Percentiles rank a stretch among this genome's conserved stretches.
phyloP scores from a whole-genome alignment of 2,329 filamentous ascomycete genomes.

The Tetracladium maxilliforme region DNA sequence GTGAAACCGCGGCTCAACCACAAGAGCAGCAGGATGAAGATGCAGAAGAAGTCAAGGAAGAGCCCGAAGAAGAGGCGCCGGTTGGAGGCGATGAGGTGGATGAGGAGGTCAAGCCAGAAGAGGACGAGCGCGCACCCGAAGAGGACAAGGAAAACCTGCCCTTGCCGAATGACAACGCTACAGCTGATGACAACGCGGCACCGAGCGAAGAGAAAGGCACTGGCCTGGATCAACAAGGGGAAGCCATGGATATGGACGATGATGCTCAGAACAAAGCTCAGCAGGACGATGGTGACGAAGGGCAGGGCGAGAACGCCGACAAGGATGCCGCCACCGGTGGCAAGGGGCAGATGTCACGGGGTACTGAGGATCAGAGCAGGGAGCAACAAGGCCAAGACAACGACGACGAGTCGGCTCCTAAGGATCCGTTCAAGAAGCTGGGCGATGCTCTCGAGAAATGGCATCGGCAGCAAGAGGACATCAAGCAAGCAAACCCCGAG shows the following conservation, averaged over 20 bases:
- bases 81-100: slow-evolving; percentile 35
- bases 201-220: slow-evolving; percentile 49
- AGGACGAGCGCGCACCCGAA: slow-evolving; percentile 34
- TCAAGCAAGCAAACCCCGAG: slow-evolving; percentile 46
- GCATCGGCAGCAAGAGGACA: slow-evolving; percentile 80
- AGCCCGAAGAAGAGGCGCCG: slow-evolving; percentile 21
- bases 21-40: slow-evolving; percentile 20
- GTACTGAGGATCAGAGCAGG: slow-evolving; percentile 20
- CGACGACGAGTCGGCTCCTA: slow-evolving; percentile 26
- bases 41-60: slow-evolving; percentile 4
- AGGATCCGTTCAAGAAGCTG: slow-evolving; percentile 87
- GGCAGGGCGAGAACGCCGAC: slow-evolving; percentile 48
- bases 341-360: slow-evolving; percentile 24
- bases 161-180: slow-evolving; percentile 28
- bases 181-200: slow-evolving; percentile 44
- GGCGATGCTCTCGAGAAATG: slow-evolving; percentile 86
- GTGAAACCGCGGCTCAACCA: slow-evolving; percentile 11
- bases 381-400: slow-evolving; percentile 21
- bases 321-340: slow-evolving; percentile 48
- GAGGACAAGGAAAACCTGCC: slow-evolving; percentile 27
- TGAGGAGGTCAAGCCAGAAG: slow-evolving; percentile 26
- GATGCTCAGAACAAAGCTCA: slow-evolving; percentile 46
- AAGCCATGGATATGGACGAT: slow-evolving; percentile 46
- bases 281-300: slow-evolving; percentile 50
- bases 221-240: slow-evolving; percentile 50